Base-by-base conservation (phyloP, 2,329 filamentous ascomycete genomes). In the Hypomyces perniciosus region DNA sequence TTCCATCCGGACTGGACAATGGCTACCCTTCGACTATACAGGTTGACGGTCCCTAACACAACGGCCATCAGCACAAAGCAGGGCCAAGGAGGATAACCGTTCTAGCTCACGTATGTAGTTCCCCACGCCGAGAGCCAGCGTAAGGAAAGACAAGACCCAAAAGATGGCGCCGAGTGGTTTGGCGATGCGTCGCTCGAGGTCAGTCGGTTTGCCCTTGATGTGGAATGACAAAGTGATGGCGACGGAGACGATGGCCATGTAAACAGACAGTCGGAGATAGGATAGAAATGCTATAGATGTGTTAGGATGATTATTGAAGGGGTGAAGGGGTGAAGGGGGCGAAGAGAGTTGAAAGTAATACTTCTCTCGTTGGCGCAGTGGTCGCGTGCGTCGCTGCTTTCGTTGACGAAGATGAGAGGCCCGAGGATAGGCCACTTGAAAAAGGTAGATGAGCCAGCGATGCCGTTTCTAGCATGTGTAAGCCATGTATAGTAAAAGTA, bases 161-260 rank as follows among this genome's bases (percentile, higher is more conserved):
- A 99, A 99, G 27, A 96, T 72, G 42, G 90, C 76, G 0, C 93
- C 93, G 2, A 99, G 79, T 0, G 93, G 93, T 54, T 86, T 77
- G 0, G 93, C 86, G 69, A 96, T 84, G 40, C 79, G 80, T 53
- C 81, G 74, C 72, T 99, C 93, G 10, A 89, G 67, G 1, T 72
- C 63, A 0, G 83, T 80, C 1, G 93, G 88, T 60, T 84, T 71
- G 13, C 75, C 75, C 63, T 90, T 91, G 45, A 99, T 78, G 64
- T 99, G 92, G 67, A 99, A 99, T 10, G 89, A 95, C 46, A 96
- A 77, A 8, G 95, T 84, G 58, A 99, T 96, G 46, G 93, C 92
- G 31, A 95, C 81, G 29, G 88, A 83, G 7, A 97, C 90, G 46
- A 99, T 77, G 57, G 90, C 84, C 80, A 97, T 91, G 72, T 96